A percentile compares a stretch with the other conserved stretches of the same genome.
Evolutionary conservation across 495 filamentous ascomycete genomes (phyloP).

Genomic region (Aspergillus affinis): DNA sequence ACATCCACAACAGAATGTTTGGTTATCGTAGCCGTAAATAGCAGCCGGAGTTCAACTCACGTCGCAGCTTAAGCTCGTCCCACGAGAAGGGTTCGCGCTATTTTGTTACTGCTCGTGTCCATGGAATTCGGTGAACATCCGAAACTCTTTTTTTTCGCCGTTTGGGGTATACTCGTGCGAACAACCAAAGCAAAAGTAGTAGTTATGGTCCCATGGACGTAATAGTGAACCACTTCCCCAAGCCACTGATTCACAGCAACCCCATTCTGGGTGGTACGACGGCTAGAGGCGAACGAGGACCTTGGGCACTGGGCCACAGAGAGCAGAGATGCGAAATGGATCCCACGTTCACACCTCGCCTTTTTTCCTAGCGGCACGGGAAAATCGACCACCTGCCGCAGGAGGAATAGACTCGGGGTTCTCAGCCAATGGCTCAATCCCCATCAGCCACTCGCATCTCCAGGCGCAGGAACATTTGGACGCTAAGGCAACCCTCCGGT

Average conservation of each 20-base stretch:
- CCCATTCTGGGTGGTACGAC: background rate
- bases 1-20: background rate
- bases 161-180: too few relatives aligned
- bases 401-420: constrained; percentile 1
- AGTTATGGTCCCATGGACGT: too few relatives aligned
- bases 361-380: background rate
- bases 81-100: constrained; percentile 10
- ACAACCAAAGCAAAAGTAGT: background rate
- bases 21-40: background rate
- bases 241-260: background rate
- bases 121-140: constrained; percentile 5
- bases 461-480: background rate
- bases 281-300: background rate
- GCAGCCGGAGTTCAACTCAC: background rate
- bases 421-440: background rate
- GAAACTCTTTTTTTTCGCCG: background rate
- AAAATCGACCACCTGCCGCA: background rate
- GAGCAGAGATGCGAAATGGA: background rate
- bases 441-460: background rate
- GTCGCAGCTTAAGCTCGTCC: constrained; percentile 4
- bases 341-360: background rate
- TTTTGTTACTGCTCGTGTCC: background rate
- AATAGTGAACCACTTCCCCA: background rate
- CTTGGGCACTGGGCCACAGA: background rate
- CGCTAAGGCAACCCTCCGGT: background rate